Percentiles rank a stretch among this genome's conserved stretches.
Conservation (phyloP, 345 rosid species). For the Euclidium syriacum region DNA sequence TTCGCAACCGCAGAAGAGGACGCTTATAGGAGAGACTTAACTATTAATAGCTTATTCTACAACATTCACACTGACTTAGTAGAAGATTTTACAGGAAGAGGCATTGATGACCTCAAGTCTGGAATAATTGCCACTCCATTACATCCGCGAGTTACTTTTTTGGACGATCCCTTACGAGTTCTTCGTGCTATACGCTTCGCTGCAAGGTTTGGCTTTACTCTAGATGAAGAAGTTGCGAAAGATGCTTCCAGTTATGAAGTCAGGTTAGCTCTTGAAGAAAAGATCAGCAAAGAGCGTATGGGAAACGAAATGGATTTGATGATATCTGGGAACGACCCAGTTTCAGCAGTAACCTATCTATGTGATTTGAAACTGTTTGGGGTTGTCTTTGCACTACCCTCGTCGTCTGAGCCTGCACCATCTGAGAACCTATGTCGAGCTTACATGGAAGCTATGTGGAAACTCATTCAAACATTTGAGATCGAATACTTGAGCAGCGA, state of each 20-base stretch:
- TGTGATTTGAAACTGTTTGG: constrained; percentile 57
- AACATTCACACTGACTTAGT: constrained; percentile 63
- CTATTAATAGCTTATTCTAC: constrained; percentile 95
- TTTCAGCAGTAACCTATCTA: constrained; percentile 55
- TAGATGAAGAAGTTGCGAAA: constrained; percentile 67
- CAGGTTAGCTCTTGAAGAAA: constrained; percentile 73
- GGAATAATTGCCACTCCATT: constrained; percentile 89
- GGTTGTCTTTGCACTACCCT: constrained; percentile 62
- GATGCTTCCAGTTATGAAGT: constrained; percentile 79
- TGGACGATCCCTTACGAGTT: constrained; percentile 94
- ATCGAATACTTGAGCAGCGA: constrained; percentile 45
- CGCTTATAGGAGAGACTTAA: constrained; percentile 87
- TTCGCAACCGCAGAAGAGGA: constrained; percentile 96
- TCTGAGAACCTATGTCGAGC: too few species aligned
- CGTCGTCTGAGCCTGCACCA: constrained; percentile 43
- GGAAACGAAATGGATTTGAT: constrained; percentile 89
- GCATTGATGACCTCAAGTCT: constrained; percentile 69
- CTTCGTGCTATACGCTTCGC: constrained; percentile 98
- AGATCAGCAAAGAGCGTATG: constrained; percentile 87
- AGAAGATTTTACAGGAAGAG: constrained; percentile 91
- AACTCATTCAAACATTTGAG: constrained; percentile 49
- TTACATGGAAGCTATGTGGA: constrained; percentile 61
- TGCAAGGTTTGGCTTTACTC: constrained; percentile 72
- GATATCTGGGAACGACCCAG: constrained; percentile 79
- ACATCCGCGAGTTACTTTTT: constrained; percentile 75